Base-by-base conservation (phyloP, 352 stramenopile species). In the Phytophthora foliorum region DNA sequence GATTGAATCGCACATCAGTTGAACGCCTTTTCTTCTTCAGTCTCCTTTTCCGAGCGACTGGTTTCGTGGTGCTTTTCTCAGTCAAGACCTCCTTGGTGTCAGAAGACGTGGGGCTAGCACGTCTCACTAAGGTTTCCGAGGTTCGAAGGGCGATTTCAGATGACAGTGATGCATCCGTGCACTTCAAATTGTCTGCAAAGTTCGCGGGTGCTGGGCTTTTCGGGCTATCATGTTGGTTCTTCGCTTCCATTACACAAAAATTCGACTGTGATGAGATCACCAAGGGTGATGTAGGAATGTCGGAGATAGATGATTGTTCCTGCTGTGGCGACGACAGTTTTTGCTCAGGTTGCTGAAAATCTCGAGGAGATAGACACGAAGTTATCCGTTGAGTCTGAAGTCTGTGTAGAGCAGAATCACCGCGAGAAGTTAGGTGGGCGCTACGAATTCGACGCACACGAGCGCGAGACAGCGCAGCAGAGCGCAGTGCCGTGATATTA, bases 361-460 rank as follows among this genome's bases (percentile, higher is more conserved):
- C 9, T 24, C 8, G 38, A 45, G 51, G 31, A 10, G 39, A 56
- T 6, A 50, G 7, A 9, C 31, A 27, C 13, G 24, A 52, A 21
- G 51, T 27, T 53, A 44, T 53, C 16, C 19, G 24, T 38, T 16
- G 55, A 32, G 19, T 16, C 14, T 51, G 19, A 2, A 48, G 39
- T 41, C 14, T 24, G 44, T 16, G 29, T 24, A 48, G 9, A 41
- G 31, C 39, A 14, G 46, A 29, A 46, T 32, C 31, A n/a, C 13
- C 55, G 29, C 38, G 17, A 44, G 9, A 11, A 25, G 19, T 59
- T 36, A 62, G 61, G 31, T 63, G 44, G 25, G 62, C 62, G 29
- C 67, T 75, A 24, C 67, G 62, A 49, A 75, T 75, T 14, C 42
- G 63, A 57, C 62, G 67, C 7, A 75, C 67, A 9, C 55, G 67